Base-by-base conservation (phyloP, 192 early-diverging fungal genomes). In the Jimgerdemannia lactiflua region DNA sequence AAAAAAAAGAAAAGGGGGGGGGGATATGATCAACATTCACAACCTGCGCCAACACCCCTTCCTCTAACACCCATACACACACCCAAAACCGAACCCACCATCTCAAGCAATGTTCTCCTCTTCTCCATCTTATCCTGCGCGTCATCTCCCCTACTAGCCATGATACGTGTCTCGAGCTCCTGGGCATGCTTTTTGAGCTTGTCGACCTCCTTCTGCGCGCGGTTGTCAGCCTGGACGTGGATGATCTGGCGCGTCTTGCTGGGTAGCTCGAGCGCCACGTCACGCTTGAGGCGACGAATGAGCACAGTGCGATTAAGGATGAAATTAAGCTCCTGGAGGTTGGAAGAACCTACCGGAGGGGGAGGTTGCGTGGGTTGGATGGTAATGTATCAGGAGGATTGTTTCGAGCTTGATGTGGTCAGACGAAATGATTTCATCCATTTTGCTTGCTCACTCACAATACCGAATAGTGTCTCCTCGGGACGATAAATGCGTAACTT, bases 261-360 rank as follows among this genome's bases (percentile, higher is more conserved):
- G 3, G 86, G 85, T 39, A 87, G 72, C 64, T 85, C 74, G 10
- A 74, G 65, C 10, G 83, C 73, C 10, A 87, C 86, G 42, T 87
- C 81, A 3, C 80, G 64, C 63, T 87, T 87, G 3, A 85, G 73
- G 4, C 86, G 73, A 39, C 86, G 78, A 14, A 87, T 83, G 65
- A 87, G 69, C 69, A 87, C 73, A 0, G 86, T 86, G n/a, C 39
- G 43, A 39, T 75, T 70, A 41, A 87, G 71, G 39, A 86, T 43
- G 69, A 70, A 84, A 69, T 87, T 43, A 11, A 87, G 77, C 75
- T 87, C 86, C 19, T 14, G 18, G 10, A 81, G 77, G 70, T 87
- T 87, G 29, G 68, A 73, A 29, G 71, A 41, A 49, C 85, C 84
- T 75, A 29, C 29, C 29, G 65, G 9, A 64, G 7, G 49, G 49